These are phyloP conservation scores for Sindora glabra DNA, from an alignment of 306 rosid genomes.

Conservation along the genomic window DNA sequence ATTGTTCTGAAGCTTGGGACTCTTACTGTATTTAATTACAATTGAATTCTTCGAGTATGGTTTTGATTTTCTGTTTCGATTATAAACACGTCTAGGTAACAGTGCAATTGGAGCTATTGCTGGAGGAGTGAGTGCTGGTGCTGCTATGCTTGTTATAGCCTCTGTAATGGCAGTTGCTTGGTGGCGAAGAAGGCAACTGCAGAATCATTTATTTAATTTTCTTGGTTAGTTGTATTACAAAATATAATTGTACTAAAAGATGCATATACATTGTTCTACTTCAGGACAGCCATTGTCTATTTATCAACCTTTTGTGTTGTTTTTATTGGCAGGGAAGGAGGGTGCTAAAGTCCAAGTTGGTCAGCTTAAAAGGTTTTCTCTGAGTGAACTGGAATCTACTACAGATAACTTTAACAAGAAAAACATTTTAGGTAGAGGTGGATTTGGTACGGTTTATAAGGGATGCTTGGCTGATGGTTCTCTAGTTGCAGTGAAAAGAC, in stretches of 20 bases:
- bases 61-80: constrained; percentile 8
- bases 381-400: constrained; percentile 8
- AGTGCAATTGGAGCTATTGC: constrained; percentile 77
- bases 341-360: constrained; percentile 18
- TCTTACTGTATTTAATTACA: constrained; percentile 5
- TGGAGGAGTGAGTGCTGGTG: constrained; percentile 98
- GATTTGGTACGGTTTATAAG: constrained; percentile 13
- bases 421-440: constrained; percentile 7
- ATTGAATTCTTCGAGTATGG: constrained; percentile 4
- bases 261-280: background rate
- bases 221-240: constrained; percentile 99
- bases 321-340: constrained; percentile 6
- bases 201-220: constrained; percentile 84
- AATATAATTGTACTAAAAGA: background rate
- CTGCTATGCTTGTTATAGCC: constrained; percentile 81
- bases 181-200: constrained; percentile 67
- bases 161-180: constrained; percentile 88
- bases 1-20: background rate
- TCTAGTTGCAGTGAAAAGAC: constrained; percentile 21
- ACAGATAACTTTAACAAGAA: constrained; percentile 1
- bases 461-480: constrained; percentile 16
- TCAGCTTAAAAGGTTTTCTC: constrained; percentile 17
- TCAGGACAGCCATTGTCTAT: constrained; percentile 6
- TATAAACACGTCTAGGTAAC: constrained; percentile 34
- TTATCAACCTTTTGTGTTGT: background rate